These are phyloP conservation scores for Pleurotus citrinopileatus DNA, from an alignment of 768 basidiomycete species.

Conservation along the genomic window DNA sequence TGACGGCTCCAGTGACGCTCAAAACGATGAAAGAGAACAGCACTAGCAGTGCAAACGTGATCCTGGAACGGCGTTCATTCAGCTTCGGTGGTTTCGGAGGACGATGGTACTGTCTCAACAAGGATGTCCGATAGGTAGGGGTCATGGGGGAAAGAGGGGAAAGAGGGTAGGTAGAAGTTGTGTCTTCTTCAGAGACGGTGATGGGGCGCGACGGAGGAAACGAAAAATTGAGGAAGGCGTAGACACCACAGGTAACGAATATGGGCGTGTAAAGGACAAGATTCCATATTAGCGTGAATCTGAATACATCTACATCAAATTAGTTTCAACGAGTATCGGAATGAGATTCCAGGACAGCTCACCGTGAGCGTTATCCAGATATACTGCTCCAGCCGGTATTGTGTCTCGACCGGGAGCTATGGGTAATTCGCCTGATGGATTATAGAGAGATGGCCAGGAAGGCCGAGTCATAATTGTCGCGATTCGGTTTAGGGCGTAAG, in stretches of 20 bases:
- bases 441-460: slow-evolving; percentile 50
- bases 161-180: slow-evolving; percentile 12
- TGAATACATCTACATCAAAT: slow-evolving; percentile 40
- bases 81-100: slow-evolving; percentile 20
- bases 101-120: neutral
- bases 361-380: slow-evolving; percentile 42
- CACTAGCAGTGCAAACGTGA: slow-evolving; percentile 45
- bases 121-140: neutral
- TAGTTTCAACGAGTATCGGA: neutral
- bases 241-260: slow-evolving; percentile 45
- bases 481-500: neutral
- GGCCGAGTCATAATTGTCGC: slow-evolving; percentile 11
- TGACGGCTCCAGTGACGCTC: slow-evolving; percentile 42
- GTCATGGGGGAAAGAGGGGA: slow-evolving; percentile 13
- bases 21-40: slow-evolving; percentile 37
- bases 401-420: slow-evolving; percentile 37
- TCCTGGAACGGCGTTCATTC: slow-evolving; percentile 42
- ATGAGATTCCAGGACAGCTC: neutral
- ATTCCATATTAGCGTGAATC: slow-evolving; percentile 53
- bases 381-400: slow-evolving; percentile 37
- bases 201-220: slow-evolving; percentile 35
- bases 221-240: slow-evolving; percentile 51
- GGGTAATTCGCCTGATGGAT: slow-evolving; percentile 46
- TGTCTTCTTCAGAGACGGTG: slow-evolving; percentile 4
- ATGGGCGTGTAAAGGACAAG: slow-evolving; percentile 47